Percentiles rank a stretch among this genome's conserved stretches.
Conservation (phyloP, 768 basidiomycete species). For the Chalciporus pseudorubinellus region DNA sequence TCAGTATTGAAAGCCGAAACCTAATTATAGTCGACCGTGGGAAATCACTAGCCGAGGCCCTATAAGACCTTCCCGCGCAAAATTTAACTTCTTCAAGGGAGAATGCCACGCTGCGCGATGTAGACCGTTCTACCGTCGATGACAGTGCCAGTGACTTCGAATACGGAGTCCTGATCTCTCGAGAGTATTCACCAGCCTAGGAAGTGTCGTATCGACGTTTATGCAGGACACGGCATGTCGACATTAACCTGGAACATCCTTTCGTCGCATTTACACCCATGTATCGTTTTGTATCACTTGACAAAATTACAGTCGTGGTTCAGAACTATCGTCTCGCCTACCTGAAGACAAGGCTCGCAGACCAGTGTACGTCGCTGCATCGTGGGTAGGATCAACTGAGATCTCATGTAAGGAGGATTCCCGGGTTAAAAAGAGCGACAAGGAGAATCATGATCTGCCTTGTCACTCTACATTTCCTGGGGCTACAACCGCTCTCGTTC, state of each 20-base stretch:
- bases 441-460: too few relatives aligned
- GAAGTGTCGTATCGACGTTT: constrained; percentile 59
- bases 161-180: constrained; percentile 53
- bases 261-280: not conserved
- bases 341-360: not conserved
- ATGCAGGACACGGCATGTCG: constrained; percentile 61
- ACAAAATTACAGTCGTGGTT: not conserved
- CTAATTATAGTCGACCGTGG: constrained; percentile 33
- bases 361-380: too few relatives aligned
- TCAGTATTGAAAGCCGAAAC: not conserved
- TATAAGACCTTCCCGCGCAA: constrained; percentile 18
- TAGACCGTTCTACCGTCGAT: constrained; percentile 48
- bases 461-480: not conserved
- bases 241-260: constrained; percentile 53
- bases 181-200: constrained; percentile 54
- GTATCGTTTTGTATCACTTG: not conserved
- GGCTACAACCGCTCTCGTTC: not conserved
- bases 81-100: constrained; percentile 36
- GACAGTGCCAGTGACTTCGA: constrained; percentile 64
- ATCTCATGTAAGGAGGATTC: too few relatives aligned
- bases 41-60: constrained; percentile 25
- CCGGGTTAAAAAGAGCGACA: too few relatives aligned
- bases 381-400: too few relatives aligned
- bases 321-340: not conserved
- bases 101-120: constrained; percentile 69